Base-by-base conservation (phyloP, 2,329 filamentous ascomycete genomes). In the Hypoxylon rubiginosum region DNA sequence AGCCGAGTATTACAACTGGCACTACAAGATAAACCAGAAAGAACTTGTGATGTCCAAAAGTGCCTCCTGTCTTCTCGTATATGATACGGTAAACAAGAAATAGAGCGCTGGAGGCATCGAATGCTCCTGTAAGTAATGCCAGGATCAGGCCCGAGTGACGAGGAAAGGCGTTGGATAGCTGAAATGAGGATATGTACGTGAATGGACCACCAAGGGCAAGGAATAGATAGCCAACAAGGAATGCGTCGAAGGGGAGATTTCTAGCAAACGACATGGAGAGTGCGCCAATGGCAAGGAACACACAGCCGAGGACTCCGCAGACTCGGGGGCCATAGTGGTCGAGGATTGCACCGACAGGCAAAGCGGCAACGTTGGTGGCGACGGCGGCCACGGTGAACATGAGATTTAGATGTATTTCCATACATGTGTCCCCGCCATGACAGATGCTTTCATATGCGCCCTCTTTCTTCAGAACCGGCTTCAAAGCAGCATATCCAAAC, bases 301-400 rank as follows among this genome's bases (percentile, higher is more conserved):
- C 66, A 63, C 88, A 89, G 53, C 91, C 93, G 61, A 91, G 85
- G 21, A 94, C 82, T 3, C 92, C 91, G 73, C 91, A 92, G 4
- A 92, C 84, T 59, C 91, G 87, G 13, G 94, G 94, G 1, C 94
- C 94, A 74, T 88, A 94, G 67, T 89, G 85, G 79, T 97, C 94
- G 21, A 97, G 86, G 48, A 97, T 91, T 2, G 92, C 92, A 49
- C 94, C 94, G 10, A 97, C 89, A 1, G 94, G 92, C 6, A 97
- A 84, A 11, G 94, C 94, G 43, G 90, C 92, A 11, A 97, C 91
- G 74, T 97, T 97, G 41, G 94, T 97, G 6, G 88, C 91, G 9
- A 97, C 93, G 13, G 93, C 94, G 11, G 94, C 94, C 43, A 94
- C 86, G 5, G 93, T 97, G 83, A 97, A 97, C 92, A 97, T 97